Evolutionary conservation across 192 early-diverging fungal genomes (phyloP), one percentile per base, ranked within the genome.

Genomic region (Chytriomyces confervae): DNA sequence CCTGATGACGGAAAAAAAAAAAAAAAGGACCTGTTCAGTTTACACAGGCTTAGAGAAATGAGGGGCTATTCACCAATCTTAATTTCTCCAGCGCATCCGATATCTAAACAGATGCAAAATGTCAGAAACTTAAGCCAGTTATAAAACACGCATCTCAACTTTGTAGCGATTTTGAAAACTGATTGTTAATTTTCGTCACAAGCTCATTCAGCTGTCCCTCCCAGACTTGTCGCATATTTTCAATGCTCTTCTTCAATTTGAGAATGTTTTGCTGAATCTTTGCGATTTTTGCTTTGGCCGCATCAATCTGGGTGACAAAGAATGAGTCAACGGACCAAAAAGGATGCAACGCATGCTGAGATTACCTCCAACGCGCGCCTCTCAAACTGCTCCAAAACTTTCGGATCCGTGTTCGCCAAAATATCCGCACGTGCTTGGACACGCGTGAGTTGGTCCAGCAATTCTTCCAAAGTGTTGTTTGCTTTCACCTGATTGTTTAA

Each of bases 31-130:
- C 5, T 50, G 6, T 49, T 13, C 46, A 49, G 27, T 1, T 61
- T 16, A n/a, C 8, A 36, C 20, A 27, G 36, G 7, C 50, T 18
- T 0, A 20, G 20, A 44, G 7, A 50, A 29, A 61, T 53, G 5
- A 53, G 29, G 5, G 66, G 69, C 6, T 90, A 88, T 68, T 86
- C 84, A 61, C 85, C 83, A 4, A 93, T 68, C 46, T 80, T 80
- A 4, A 95, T 91, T 78, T 95, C 92, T 18, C 93, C 94, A 23
- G 89, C 90, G 79, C 92, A 94, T 18, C 90, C 91, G 81, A 96
- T 95, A 20, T 82, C 90, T 92, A 29, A 49, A 62, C 23, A 9
- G 8, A 20, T 74, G 46, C 11, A 69, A 49, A 13, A 47, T 9
- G 36, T 36, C 36, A 7, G 7, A 69, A 48, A 46, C 23, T 4